A percentile compares a stretch with the other conserved stretches of the same genome.
Evolutionary conservation across 2,329 filamentous ascomycete species (phyloP).

Genomic region (Diaporthe capsici): DNA sequence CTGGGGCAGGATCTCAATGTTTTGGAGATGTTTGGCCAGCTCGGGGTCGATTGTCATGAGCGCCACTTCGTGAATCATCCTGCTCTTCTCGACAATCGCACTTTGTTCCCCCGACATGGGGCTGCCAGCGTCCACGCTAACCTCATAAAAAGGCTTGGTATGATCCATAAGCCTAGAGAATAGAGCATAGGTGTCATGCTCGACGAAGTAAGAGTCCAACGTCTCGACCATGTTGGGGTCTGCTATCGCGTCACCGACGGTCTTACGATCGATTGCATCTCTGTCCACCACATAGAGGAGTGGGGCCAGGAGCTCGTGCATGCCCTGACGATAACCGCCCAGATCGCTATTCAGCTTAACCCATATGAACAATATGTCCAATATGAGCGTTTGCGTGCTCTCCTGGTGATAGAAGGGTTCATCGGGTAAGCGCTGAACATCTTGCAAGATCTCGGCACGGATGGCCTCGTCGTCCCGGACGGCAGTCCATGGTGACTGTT

Average conservation of each 20-base stretch:
- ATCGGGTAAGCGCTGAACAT: slow-evolving; percentile 94
- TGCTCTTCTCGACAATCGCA: slow-evolving; percentile 88
- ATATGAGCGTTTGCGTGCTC: slow-evolving; percentile 82
- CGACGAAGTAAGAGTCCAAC: slow-evolving; percentile 81
- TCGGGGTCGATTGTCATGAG: slow-evolving; percentile 86
- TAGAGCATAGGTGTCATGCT: slow-evolving; percentile 91
- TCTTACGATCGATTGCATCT: slow-evolving; percentile 77
- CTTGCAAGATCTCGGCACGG: slow-evolving; percentile 91
- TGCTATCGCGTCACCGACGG: slow-evolving; percentile 51
- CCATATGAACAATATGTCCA: slow-evolving; percentile 94
- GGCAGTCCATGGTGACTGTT: slow-evolving; percentile 91
- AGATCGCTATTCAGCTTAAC: slow-evolving; percentile 91
- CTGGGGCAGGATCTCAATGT: slow-evolving; percentile 92
- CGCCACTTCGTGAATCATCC: slow-evolving; percentile 87
- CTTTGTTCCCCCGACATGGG: slow-evolving; percentile 57
- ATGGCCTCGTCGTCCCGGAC: slow-evolving; percentile 86
- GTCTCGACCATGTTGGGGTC: slow-evolving; percentile 73
- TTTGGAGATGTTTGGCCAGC: slow-evolving; percentile 82
- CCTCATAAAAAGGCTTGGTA: slow-evolving; percentile 89
- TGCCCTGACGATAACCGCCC: slow-evolving; percentile 95
- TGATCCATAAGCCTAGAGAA: slow-evolving; percentile 91
- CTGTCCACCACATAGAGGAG: slow-evolving; percentile 87
- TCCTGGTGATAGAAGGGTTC: slow-evolving; percentile 90
- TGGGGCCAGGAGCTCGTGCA: slow-evolving; percentile 96
- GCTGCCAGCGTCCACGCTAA: slow-evolving; percentile 56